A percentile compares a stretch with the other conserved stretches of the same genome.
phyloP scores from a whole-genome alignment of 805 yeast genomes.

The Saccharomyces paradoxus region DNA sequence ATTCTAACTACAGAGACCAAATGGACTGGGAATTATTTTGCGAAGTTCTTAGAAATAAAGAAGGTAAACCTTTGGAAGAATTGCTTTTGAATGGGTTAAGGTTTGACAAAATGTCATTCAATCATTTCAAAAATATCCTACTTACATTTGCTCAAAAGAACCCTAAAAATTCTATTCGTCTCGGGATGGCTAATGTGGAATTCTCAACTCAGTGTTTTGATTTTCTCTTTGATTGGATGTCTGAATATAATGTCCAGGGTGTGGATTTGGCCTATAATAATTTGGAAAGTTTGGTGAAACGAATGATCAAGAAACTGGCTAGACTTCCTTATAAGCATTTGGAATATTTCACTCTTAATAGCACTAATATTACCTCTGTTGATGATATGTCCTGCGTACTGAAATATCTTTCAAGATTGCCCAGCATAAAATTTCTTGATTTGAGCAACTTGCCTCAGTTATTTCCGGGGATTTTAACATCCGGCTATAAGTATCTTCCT shows the following conservation, averaged over 20 bases:
- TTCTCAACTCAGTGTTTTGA: slow-evolving; percentile 51
- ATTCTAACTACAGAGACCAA: slow-evolving; percentile 47
- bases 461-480: slow-evolving; percentile 54
- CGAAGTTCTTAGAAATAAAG: slow-evolving; percentile 58
- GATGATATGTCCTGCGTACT: slow-evolving; percentile 45
- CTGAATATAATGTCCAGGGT: slow-evolving; percentile 40
- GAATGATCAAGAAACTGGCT: slow-evolving; percentile 19
- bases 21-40: slow-evolving; percentile 79
- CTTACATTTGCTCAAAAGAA: slow-evolving; percentile 44
- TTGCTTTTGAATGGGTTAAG: slow-evolving; percentile 72
- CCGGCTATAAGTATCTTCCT: slow-evolving; percentile 59
- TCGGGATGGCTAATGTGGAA: slow-evolving; percentile 75
- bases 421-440: slow-evolving; percentile 63
- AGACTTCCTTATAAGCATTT: slow-evolving; percentile 21
- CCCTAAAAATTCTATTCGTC: slow-evolving; percentile 28
- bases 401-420: slow-evolving; percentile 43
- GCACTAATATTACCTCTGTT: slow-evolving; percentile 49
- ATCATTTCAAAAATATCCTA: slow-evolving; percentile 47
- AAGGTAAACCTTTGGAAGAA: slow-evolving; percentile 60
- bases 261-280: slow-evolving; percentile 82
- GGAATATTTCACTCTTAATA: slow-evolving; percentile 52
- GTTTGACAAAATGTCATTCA: slow-evolving; percentile 40
- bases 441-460: slow-evolving; percentile 60
- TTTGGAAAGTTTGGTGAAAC: slow-evolving; percentile 31
- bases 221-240: slow-evolving; percentile 52